Base-by-base conservation (phyloP, 2,329 filamentous ascomycete genomes). In the Exophiala calicioides region DNA sequence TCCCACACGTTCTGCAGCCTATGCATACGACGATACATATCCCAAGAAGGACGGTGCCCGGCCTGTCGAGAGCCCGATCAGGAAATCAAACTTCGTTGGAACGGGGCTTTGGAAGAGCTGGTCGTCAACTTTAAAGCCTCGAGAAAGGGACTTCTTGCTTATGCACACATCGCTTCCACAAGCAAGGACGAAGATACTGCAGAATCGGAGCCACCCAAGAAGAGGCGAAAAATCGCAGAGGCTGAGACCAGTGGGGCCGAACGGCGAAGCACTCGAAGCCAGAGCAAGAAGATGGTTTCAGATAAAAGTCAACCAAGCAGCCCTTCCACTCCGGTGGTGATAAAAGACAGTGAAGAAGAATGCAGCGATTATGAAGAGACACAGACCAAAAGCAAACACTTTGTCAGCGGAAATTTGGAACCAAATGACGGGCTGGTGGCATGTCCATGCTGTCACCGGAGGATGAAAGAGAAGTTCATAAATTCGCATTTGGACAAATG, bases 1-100 rank as follows among this genome's bases (percentile, higher is more conserved):
- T 86, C 82, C 43, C 93, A 98, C 65, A 97, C 93, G 0, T 98
- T 98, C 64, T 98, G 93, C 75, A 96, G 91, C 5, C 73, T 95
- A 43, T 98, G 93, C 67, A 97, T 98, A 65, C 86, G 93, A 21
- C 79, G 90, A 53, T 89, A 87, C 51, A 77, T 98, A 1, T 84
- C 85, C 2, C 78, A 80, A 23, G 90, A 96, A 57, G 87, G 89
- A 6, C 90, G 86, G 67, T 98, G 93, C 60, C 93, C 93, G 0
- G 75, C 88, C 1, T 98, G 93, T 68, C 83, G 89, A 40, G 73
- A 80, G 4, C 68, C 74, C 1, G 88, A 95, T 57, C 90, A 96
- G 65, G 89, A 91, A 64, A 78, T 88, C 51, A 93, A 88, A 65
- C 65, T 98, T 58, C 79, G 90, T 48, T 84, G 85, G 35, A 97